A percentile compares a stretch with the other conserved stretches of the same genome.
These are phyloP conservation scores for Penstemon barbatus DNA, from an alignment of 257 asterid genomes.

Conservation along the genomic window DNA sequence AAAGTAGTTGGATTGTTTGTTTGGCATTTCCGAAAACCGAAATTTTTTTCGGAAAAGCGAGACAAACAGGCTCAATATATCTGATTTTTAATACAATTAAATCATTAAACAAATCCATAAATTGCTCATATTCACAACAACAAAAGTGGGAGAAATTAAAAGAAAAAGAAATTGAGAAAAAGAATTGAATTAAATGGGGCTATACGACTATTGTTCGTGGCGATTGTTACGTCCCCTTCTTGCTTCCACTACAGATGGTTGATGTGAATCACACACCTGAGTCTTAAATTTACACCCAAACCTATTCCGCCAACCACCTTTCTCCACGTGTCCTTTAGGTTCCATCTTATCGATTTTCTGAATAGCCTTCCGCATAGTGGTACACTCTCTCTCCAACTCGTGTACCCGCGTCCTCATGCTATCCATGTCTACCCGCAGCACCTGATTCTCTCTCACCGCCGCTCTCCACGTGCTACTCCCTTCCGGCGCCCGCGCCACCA, in stretches of 20 bases:
- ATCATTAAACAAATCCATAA: slow-evolving; percentile 22
- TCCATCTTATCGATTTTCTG: slow-evolving; percentile 59
- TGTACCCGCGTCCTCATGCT: slow-evolving; percentile 84
- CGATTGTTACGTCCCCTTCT: slow-evolving; percentile 57
- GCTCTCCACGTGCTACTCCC: slow-evolving; percentile 61
- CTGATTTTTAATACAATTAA: background rate
- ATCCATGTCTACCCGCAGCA: slow-evolving; percentile 79
- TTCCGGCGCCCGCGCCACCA: slow-evolving; percentile 31
- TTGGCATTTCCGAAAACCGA: no score
- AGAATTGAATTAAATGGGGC: slow-evolving; percentile 19
- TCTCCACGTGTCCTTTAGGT: slow-evolving; percentile 41
- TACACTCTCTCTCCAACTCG: slow-evolving; percentile 83
- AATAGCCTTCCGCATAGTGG: slow-evolving; percentile 71
- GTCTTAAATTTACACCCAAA: slow-evolving; percentile 89
- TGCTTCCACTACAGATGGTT: slow-evolving; percentile 58
- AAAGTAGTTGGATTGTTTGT: no score
- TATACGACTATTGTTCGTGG: slow-evolving; percentile 28
- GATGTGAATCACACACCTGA: slow-evolving; percentile 94
- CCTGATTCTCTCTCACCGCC: slow-evolving; percentile 84
- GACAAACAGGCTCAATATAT: no score
- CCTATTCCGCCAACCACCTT: slow-evolving; percentile 66
- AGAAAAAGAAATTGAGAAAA: slow-evolving; percentile 24
- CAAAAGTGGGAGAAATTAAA: slow-evolving; percentile 6
- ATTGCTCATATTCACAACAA: slow-evolving; percentile 38
- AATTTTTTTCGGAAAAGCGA: no score